These are phyloP conservation scores for Termitomyces eurrhizus DNA, from an alignment of 768 basidiomycete species.

Conservation along the genomic window DNA sequence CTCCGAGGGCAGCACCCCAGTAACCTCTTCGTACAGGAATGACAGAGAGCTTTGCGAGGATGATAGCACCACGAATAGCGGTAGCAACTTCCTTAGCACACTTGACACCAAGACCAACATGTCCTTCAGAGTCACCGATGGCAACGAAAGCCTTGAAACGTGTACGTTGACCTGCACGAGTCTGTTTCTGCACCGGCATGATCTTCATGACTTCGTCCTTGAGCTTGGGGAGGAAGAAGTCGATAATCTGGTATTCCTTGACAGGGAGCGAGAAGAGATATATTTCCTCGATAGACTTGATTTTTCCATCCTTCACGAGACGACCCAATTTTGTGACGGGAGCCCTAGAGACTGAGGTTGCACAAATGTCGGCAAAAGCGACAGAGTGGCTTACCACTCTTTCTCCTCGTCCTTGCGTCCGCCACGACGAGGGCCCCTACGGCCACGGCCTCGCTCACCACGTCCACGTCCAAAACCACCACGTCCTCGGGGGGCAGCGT, in stretches of 20 bases:
- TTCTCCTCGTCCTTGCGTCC: slow-evolving; percentile 99
- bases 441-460: slow-evolving; percentile 86
- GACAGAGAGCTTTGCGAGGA: slow-evolving; percentile 96
- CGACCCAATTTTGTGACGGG: slow-evolving; percentile 99
- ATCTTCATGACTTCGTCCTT: slow-evolving; percentile 99
- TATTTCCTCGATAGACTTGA: slow-evolving; percentile 99
- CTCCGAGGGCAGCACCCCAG: slow-evolving; percentile 99
- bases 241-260: slow-evolving; percentile 99
- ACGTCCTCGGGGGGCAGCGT: slow-evolving; percentile 65
- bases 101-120: slow-evolving; percentile 99
- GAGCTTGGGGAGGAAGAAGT: slow-evolving; percentile 97
- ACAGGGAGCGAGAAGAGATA: slow-evolving; percentile 99
- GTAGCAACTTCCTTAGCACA: slow-evolving; percentile 99
- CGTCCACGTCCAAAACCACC: slow-evolving; percentile 84
- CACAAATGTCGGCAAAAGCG: slow-evolving; percentile 1
- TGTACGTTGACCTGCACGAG: slow-evolving; percentile 98
- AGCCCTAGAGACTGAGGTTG: slow-evolving; percentile 52
- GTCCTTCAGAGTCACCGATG: slow-evolving; percentile 97
- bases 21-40: slow-evolving; percentile 98
- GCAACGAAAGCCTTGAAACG: slow-evolving; percentile 99
- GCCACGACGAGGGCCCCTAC: slow-evolving; percentile 89
- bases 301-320: slow-evolving; percentile 98
- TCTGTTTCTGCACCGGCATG: slow-evolving; percentile 99
- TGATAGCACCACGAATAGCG: slow-evolving; percentile 99
- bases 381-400: slow-evolving; percentile 74